Evolutionary conservation across 441 rosid genomes (phyloP), one percentile per base, ranked within the genome.

Genomic region (Populus hybrid): DNA sequence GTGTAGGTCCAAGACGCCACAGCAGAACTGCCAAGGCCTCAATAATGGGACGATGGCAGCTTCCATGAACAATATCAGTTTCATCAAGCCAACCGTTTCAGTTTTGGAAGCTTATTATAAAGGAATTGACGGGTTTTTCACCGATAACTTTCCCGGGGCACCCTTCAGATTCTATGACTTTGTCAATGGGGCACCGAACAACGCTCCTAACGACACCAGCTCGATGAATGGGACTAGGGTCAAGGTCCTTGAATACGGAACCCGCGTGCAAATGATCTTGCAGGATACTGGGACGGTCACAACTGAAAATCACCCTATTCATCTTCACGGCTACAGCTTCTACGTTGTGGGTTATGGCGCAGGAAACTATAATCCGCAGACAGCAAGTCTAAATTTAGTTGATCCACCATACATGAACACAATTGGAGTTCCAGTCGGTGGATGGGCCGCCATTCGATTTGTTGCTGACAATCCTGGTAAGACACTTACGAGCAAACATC

Each of bases 341-440:
- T 90, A 92, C 40, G 98, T 95, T 9, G 86, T 92, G 7, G 98
- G 93, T 12, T 90, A 81, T 34, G 98, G 98, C 18, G 80, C 81
- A 5, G 96, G 99, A 11, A 87, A 92, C 83, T 93, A 86, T 35
- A 82, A 92, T 61, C 85, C 92, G 12, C 84, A 70, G 81, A 85
- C 90, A 8, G 89, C 86, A 24, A 71, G 38, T 16, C 84, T 90
- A 59, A 93, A 94, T 83, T 64, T 93, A 74, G 86, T 86, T 20
- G 99, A 94, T 86, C 98, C 98, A 3, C 97, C 99, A 63, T 87
- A 86, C 74, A 84, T 93, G 91, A 94, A 92, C 88, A 92, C 94
- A 57, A 89, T 93, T 26, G 99, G 97, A 77, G 94, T 94, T 67
- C 98, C 98, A 0, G 92, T 87, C 21, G 98, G 95, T 4, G 99